A percentile compares a stretch with the other conserved stretches of the same genome.
phyloP scores from a whole-genome alignment of 2,329 filamentous ascomycete species.

The Chrysoporthe austroafricana region DNA sequence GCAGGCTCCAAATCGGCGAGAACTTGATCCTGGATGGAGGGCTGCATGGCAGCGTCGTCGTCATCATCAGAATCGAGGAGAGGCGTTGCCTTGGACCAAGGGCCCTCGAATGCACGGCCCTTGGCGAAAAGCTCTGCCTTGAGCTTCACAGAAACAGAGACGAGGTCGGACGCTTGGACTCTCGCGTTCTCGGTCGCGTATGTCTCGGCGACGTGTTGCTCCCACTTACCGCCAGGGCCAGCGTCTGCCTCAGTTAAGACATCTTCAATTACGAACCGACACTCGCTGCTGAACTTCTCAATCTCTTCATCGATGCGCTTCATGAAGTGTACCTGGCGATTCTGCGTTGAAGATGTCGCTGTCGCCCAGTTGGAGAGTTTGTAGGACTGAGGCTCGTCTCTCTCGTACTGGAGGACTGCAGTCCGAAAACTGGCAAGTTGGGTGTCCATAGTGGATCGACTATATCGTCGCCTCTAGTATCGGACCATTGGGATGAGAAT shows the following conservation, averaged over 20 bases:
- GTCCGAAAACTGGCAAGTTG: not conserved
- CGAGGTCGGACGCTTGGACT: not conserved
- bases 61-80: slow-evolving; percentile 1
- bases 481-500: not conserved
- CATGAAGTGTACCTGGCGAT: not conserved
- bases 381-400: too few species aligned
- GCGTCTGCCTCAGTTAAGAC: slow-evolving; percentile 5
- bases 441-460: not conserved
- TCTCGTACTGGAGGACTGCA: not conserved
- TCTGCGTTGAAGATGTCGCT: not conserved
- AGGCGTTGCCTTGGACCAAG: not conserved
- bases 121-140: not conserved
- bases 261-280: not conserved
- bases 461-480: slow-evolving; percentile 2
- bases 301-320: not conserved
- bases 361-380: not conserved
- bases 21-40: not conserved
- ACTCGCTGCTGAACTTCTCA: not conserved
- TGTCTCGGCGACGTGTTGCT: not conserved
- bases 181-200: not conserved
- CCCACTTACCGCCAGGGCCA: slow-evolving; percentile 19
- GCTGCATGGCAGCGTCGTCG: not conserved
- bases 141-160: not conserved
- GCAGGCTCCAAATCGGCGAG: too few species aligned
- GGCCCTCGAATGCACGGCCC: not conserved